Evolutionary conservation across 441 rosid genomes (phyloP), one percentile per base, ranked within the genome.

Genomic region (Pelargonium exstipulatum): DNA sequence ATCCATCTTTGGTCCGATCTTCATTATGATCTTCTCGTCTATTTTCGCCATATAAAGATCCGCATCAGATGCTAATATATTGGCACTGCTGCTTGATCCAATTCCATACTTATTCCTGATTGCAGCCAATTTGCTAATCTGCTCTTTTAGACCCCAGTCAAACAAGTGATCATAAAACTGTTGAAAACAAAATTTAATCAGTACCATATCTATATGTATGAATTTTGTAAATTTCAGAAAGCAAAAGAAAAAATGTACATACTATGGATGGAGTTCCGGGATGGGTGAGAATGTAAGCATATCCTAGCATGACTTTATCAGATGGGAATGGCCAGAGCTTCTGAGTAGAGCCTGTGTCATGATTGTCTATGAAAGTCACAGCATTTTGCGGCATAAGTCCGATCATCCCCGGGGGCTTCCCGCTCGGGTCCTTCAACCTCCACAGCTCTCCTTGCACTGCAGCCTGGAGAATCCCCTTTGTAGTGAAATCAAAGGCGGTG

Each of bases 221-320:
- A 0, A 45, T 45, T 45, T 9, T 45, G 51, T 45, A 0, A 3
- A 45, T 32, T 32, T 45, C 51, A n/a, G 14, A 12, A 46, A 46
- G 53, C 53, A 46, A 46, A n/a, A 46, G 53, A 46, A n/a, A 12
- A 46, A 46, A 9, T 12, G 2, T 46, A 4, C 14, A 46, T 46
- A 46, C 53, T 1, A 89, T 83, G 65, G 80, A 83, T 48, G 97
- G 95, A 22, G 74, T 85, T 37, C 98, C 97, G 0, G 94, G 96
- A 71, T 89, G 96, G 17, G 92, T 89, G 69, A 93, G 97, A 73
- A 90, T 88, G 76, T 90, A 93, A 66, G 87, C 89, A 66, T 93
- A 93, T 70, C 97, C 97, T 46, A 79, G 88, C 92, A 93, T 88
- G 79, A 93, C 84, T 84, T 90, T 90, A 40, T 89, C 95, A 1